These are phyloP conservation scores for Penicillium pulvis DNA, from an alignment of 495 filamentous ascomycete species.

Conservation along the genomic window DNA sequence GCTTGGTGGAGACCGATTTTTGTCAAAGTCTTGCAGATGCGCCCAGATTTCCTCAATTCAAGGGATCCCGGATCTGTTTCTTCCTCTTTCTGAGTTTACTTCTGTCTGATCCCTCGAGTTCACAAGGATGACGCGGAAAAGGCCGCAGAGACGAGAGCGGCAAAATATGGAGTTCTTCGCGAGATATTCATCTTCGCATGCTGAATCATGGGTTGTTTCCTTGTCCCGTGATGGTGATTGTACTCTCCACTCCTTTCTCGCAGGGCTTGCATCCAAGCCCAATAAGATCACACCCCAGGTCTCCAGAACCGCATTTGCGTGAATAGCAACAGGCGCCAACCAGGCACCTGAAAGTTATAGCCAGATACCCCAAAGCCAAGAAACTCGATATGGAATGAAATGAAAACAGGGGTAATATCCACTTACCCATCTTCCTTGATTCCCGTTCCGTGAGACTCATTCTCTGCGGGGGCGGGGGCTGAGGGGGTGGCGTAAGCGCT, in stretches of 20 bases:
- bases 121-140: not conserved
- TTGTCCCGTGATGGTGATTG: not conserved
- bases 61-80: not conserved
- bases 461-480: slow-evolving; percentile 33
- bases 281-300: not conserved
- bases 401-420: slow-evolving; percentile 20
- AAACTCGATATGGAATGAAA: slow-evolving; percentile 31
- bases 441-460: slow-evolving; percentile 57
- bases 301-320: slow-evolving; percentile 14
- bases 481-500: slow-evolving; percentile 54
- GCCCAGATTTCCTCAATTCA: not conserved
- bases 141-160: not conserved
- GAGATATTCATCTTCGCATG: not conserved
- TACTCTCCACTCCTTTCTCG: not conserved
- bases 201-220: not conserved
- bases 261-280: not conserved
- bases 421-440: slow-evolving; percentile 99
- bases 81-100: not conserved
- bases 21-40: slow-evolving; percentile 5
- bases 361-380: slow-evolving; percentile 8
- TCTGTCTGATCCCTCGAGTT: slow-evolving; percentile 2
- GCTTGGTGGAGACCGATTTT: slow-evolving; percentile 28
- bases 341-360: slow-evolving; percentile 8
- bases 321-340: slow-evolving; percentile 22
- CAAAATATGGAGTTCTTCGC: not conserved